Base-by-base conservation (phyloP, 208 protist genomes). In the Wallacemonas sp. region DNA sequence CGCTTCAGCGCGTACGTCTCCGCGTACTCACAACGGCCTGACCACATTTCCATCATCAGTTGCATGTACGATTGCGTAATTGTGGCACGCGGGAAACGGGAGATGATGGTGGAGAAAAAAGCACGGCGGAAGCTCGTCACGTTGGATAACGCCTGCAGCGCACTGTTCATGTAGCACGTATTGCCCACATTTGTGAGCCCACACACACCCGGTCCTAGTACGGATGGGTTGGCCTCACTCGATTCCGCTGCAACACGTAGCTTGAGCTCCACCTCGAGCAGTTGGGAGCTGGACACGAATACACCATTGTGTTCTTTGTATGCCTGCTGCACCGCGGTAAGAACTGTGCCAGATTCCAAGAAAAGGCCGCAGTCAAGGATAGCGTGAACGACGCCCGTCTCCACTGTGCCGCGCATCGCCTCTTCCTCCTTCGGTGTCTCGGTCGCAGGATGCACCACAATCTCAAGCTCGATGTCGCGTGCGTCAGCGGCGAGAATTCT, bases 131-230 rank as follows among this genome's bases (percentile, higher is more conserved):
- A 85, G 17, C 55, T 58, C 8, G 62, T 45, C 1, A 97, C 78
- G 64, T 98, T 90, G 26, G 79, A 81, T 21, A 97, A 55, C 41
- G 86, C 94, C 75, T 97, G 93, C 34, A 97, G 72, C 1, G 88
- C 89, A 36, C 90, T 85, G 70, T 96, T 96, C 91, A 97, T 95
- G 81, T 95, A 97, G 75, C 93, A 97, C 22, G 91, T 95, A 71
- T 97, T 97, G 31, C 94, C 91, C 15, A 96, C 68, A 72, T 97
- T 97, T 19, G 73, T 75, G 31, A 97, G 66, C 6, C 93, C 93
- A 58, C 89, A 91, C 31, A 90, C 69, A 60, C 89, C 86, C 54
- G 67, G 70, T 26, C 55, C 68, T 55, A 70, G 79, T 14, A 69
- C 63, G 14, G 6, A 44, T 4, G 3, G 6, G 14, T 62, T 49